phyloP scores from a whole-genome alignment of 768 basidiomycete species.

The Cyclocybe cylindracea region DNA sequence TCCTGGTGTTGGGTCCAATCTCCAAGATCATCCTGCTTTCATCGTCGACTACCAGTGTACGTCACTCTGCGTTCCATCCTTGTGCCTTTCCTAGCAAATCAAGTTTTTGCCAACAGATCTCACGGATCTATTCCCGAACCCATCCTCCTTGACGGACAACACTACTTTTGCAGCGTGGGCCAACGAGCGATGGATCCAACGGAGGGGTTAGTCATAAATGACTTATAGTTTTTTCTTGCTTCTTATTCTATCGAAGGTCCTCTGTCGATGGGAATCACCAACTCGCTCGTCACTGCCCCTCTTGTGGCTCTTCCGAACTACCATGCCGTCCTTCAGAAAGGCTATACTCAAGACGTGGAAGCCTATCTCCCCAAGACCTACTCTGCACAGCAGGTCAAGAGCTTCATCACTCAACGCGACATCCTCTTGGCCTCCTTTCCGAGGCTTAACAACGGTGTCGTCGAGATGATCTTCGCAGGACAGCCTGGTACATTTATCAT shows the following conservation, averaged over 20 bases:
- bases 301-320: neutral
- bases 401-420: slow-evolving; percentile 6
- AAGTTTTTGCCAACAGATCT: neutral
- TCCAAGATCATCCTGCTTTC: slow-evolving; percentile 1
- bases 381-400: slow-evolving; percentile 2
- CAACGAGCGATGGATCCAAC: slow-evolving; percentile 3
- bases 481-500: neutral
- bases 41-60: neutral
- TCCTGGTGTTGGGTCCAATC: neutral
- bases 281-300: slow-evolving; percentile 1
- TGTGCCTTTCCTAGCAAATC: no score
- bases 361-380: slow-evolving; percentile 10
- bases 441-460: slow-evolving; percentile 6
- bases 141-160: slow-evolving; percentile 1
- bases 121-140: slow-evolving; percentile 8
- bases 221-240: neutral
- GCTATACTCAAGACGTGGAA: slow-evolving; percentile 3
- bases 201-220: slow-evolving; percentile 2
- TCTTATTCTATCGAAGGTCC: neutral
- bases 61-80: neutral
- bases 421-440: slow-evolving; percentile 4
- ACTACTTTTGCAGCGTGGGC: slow-evolving; percentile 7
- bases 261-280: slow-evolving; percentile 6
- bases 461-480: slow-evolving; percentile 8
- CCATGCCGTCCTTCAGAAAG: slow-evolving; percentile 2